phyloP scores from a whole-genome alignment of 495 filamentous ascomycete species.

The Hyaloscypha variabilis region DNA sequence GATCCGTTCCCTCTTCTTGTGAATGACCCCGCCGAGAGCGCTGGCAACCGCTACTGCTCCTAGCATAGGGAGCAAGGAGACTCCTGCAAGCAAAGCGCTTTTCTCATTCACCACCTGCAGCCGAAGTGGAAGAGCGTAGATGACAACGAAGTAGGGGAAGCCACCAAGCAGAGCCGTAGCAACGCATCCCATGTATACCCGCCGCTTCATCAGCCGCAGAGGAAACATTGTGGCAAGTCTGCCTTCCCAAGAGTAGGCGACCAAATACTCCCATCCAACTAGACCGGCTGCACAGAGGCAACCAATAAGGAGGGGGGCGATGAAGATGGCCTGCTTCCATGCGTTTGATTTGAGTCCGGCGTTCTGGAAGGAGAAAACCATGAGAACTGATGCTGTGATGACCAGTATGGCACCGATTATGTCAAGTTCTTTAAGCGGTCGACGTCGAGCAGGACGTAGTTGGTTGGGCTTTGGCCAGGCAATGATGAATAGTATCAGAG shows the following conservation, averaged over 20 bases:
- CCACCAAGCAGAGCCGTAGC: conserved; percentile 53
- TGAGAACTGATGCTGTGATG: conserved; percentile 54
- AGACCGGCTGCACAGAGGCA: conserved; percentile 50
- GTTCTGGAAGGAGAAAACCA: conserved; percentile 62
- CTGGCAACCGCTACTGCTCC: conserved; percentile 55
- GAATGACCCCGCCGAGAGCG: conserved; percentile 47
- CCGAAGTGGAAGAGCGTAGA: conserved; percentile 62
- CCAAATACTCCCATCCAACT: conserved; percentile 46
- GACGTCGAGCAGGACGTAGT: conserved; percentile 16
- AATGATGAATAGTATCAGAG: conserved; percentile 24
- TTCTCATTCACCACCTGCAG: conserved; percentile 61
- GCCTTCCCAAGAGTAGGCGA: conserved; percentile 42
- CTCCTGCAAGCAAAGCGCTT: conserved; percentile 52
- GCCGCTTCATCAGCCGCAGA: conserved; percentile 39
- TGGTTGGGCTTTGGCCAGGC: conserved; percentile 24
- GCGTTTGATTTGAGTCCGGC: conserved; percentile 47
- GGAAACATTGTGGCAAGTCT: conserved; percentile 48
- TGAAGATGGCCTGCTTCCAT: conserved; percentile 49
- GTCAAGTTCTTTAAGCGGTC: conserved; percentile 51
- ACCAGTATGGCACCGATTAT: conserved; percentile 58
- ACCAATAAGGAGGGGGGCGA: conserved; percentile 44
- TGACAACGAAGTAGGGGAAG: conserved; percentile 56
- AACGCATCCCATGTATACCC: conserved; percentile 45
- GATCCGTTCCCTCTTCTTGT: conserved; percentile 48
- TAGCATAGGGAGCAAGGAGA: conserved; percentile 61